Conservation (phyloP, 1,284 basidiomycete species). For the Cryptococcus maquisensis region DNA sequence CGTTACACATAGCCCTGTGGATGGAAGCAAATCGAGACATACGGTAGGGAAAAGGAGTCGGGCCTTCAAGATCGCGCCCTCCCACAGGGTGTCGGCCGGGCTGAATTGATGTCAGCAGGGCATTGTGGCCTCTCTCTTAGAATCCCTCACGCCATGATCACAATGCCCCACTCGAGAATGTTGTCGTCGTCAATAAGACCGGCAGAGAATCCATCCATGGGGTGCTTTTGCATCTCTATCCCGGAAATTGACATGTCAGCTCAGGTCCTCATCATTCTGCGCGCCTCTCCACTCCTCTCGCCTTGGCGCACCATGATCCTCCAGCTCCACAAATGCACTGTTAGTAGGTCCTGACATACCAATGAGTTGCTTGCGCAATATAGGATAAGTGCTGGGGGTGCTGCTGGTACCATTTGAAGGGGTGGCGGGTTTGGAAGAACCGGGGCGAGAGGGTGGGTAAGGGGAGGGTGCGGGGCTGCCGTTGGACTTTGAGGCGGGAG, state of each 20-base stretch:
- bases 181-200: slow-evolving; percentile 91
- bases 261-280: neutral
- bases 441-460: slow-evolving; percentile 35
- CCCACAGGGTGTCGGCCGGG: slow-evolving; percentile 83
- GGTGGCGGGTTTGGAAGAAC: slow-evolving; percentile 33
- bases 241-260: neutral
- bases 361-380: slow-evolving; percentile 73
- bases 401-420: slow-evolving; percentile 17
- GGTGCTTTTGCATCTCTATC: slow-evolving; percentile 74
- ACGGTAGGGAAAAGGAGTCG: slow-evolving; percentile 73
- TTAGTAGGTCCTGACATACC: slow-evolving; percentile 26
- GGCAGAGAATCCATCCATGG: slow-evolving; percentile 90
- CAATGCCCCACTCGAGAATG: slow-evolving; percentile 87
- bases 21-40: slow-evolving; percentile 11
- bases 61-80: slow-evolving; percentile 89
- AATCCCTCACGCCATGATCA: slow-evolving; percentile 76
- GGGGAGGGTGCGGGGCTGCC: slow-evolving; percentile 21
- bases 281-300: too few relatives aligned
- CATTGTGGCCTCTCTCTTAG: neutral
- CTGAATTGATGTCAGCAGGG: slow-evolving; percentile 48
- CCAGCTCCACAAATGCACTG: neutral
- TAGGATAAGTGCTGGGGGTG: slow-evolving; percentile 51
- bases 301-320: too few relatives aligned
- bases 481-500: slow-evolving; percentile 17
- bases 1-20: neutral